Evolutionary conservation across 1,284 basidiomycete species (phyloP), one percentile per base, ranked within the genome.

Genomic region (Heterobasidion irregulare): DNA sequence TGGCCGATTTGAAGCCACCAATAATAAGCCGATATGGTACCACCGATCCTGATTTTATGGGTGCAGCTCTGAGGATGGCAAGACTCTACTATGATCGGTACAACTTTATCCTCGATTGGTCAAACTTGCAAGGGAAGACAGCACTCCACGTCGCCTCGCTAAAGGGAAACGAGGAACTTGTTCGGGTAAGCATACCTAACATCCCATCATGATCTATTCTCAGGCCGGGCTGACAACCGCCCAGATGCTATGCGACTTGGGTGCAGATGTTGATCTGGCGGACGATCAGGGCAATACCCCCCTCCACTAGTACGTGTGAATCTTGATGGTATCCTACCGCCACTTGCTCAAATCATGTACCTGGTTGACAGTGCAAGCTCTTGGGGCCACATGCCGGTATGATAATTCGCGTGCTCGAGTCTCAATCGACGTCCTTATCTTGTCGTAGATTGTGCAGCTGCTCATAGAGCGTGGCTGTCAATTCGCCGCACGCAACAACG

Each of bases 261-360:
- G 86, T 2, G 93, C 94, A 13, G 93, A 97, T 69, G 76, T 89
- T 57, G 88, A 96, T 70, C 72, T 96, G 53, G 78, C 92, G 8
- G 94, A 98, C 72, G 82, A 92, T 56, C 83, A 89, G 68, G 95
- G 95, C 35, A 96, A 97, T 65, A 92, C 93, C 0, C 86, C 95
- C 13, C 72, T 98, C 53, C 95, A 98, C 68, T 94, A 94, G 91
- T 94, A 66, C 70, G 88, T 75, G 34, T 15, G 18, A 46, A 38
- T 48, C 12, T 26, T 26, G 26, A 26, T 26, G 26, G 52, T 35
- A 49, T 36, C 16, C 43, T 41, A 18, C 15, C 16, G n/a, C 47
- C 10, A 12, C 16, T 54, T 38, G 47, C 13, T n/a, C 9, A 43
- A 57, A 45, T 16, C 49, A 48, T 16, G 53, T 63, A 52, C 62